Percentiles rank a stretch among this genome's conserved stretches.
These are phyloP conservation scores for Clonostachys solani DNA, from an alignment of 2,329 filamentous ascomycete genomes.

Conservation along the genomic window DNA sequence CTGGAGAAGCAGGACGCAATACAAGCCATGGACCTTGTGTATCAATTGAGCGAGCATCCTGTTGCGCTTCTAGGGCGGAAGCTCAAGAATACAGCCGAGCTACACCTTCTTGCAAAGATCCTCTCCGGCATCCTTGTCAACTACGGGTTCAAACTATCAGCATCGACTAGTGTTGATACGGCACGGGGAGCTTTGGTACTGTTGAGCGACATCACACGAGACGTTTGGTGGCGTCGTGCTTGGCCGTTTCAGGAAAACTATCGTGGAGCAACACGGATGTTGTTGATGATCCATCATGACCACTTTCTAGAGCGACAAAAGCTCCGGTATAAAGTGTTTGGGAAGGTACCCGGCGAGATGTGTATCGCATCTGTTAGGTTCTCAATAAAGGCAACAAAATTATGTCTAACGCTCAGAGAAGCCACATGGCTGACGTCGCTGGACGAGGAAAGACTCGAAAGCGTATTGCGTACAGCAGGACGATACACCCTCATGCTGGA, in stretches of 20 bases:
- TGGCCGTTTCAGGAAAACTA: slow-evolving; percentile 29
- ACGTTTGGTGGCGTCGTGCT: slow-evolving; percentile 21
- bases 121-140: not conserved
- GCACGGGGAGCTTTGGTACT: too few relatives aligned
- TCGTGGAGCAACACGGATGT: slow-evolving; percentile 16
- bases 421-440: not conserved
- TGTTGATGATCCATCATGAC: slow-evolving; percentile 12
- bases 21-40: slow-evolving; percentile 24
- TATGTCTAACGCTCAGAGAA: not conserved
- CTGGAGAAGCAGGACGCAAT: slow-evolving; percentile 14
- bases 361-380: too few relatives aligned
- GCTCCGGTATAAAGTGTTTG: not conserved
- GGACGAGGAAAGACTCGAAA: not conserved
- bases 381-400: too few relatives aligned
- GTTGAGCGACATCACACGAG: slow-evolving; percentile 6
- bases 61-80: slow-evolving; percentile 17
- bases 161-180: too few relatives aligned
- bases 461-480: not conserved
- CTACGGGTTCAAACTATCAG: too few relatives aligned
- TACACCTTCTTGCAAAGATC: not conserved
- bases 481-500: too few relatives aligned
- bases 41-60: slow-evolving; percentile 18
- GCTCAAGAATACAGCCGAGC: not conserved
- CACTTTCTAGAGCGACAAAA: not conserved
- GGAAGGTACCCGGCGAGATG: not conserved